phyloP scores from a whole-genome alignment of 1,284 basidiomycete species.

The Kwoniella shivajii region DNA sequence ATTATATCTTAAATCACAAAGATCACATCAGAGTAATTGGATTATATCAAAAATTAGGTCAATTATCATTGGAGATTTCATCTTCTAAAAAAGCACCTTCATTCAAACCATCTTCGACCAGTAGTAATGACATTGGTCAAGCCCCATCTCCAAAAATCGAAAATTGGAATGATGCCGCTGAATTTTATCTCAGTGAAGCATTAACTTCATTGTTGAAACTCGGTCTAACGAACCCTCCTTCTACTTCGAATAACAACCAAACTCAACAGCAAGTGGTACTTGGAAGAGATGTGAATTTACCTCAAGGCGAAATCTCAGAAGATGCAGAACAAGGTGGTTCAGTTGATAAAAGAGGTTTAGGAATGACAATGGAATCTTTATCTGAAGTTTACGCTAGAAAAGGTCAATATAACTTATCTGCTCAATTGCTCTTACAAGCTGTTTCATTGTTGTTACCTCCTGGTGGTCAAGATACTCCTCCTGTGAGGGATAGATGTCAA shows the following conservation, averaged over 20 bases:
- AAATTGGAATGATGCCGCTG: slow-evolving; percentile 42
- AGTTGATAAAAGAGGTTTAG: slow-evolving; percentile 48
- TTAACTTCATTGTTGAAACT: slow-evolving; percentile 45
- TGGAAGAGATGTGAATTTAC: slow-evolving; percentile 43
- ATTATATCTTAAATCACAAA: slow-evolving; percentile 23
- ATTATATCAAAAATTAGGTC: slow-evolving; percentile 42
- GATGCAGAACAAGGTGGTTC: slow-evolving; percentile 35
- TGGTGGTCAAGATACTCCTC: slow-evolving; percentile 21
- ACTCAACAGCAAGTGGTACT: slow-evolving; percentile 32
- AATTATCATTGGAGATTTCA: slow-evolving; percentile 32
- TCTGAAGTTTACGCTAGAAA: slow-evolving; percentile 51
- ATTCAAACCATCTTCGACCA: background rate
- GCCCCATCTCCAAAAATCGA: background rate
- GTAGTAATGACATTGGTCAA: background rate
- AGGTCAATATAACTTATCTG: slow-evolving; percentile 43
- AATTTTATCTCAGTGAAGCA: slow-evolving; percentile 39
- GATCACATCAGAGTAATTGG: slow-evolving; percentile 50
- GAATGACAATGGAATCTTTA: slow-evolving; percentile 53
- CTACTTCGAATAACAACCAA: background rate
- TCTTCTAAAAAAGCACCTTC: slow-evolving; percentile 19
- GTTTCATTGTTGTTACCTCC: slow-evolving; percentile 48
- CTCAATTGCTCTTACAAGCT: slow-evolving; percentile 50
- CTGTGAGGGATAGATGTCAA: slow-evolving; percentile 49
- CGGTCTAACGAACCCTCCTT: slow-evolving; percentile 24
- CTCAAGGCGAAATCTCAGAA: slow-evolving; percentile 11